Evolutionary conservation across 768 basidiomycete genomes (phyloP).

Genomic region (Lactarius evosmus): DNA sequence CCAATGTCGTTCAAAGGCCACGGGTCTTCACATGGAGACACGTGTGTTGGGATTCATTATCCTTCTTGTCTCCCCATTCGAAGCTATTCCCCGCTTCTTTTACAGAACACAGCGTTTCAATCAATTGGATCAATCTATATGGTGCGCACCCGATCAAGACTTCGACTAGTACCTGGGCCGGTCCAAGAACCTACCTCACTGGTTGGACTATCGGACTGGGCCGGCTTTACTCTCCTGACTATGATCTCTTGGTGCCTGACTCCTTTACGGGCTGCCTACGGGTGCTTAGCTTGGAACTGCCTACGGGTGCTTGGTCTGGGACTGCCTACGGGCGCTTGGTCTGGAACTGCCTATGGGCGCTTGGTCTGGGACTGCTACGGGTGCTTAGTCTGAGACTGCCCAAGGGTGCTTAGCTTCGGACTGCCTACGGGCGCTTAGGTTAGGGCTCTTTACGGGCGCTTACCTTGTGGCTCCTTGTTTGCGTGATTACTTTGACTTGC

Average conservation of each 20-base stretch:
- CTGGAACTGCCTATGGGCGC: background rate
- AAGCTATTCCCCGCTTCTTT: background rate
- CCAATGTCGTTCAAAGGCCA: background rate
- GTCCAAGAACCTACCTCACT: background rate
- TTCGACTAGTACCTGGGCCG: background rate
- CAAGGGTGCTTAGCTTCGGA: too few species aligned
- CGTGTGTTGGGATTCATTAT: background rate
- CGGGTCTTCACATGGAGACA: background rate
- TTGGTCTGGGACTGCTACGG: background rate
- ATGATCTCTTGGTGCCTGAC: background rate
- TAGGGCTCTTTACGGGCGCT: background rate
- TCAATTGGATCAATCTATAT: background rate
- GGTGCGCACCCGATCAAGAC: conserved; percentile 14
- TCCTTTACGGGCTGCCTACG: background rate
- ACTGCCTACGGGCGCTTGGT: background rate
- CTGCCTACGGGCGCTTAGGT: conserved; percentile 7
- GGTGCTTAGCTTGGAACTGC: background rate
- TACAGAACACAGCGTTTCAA: background rate
- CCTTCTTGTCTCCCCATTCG: background rate
- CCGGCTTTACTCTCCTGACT: background rate
- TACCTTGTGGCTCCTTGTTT: background rate
- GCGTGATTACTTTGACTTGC: background rate
- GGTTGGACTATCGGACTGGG: background rate
- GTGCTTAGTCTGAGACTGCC: too few species aligned
- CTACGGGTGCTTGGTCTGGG: conserved; percentile 1